Base-by-base conservation (phyloP, 495 filamentous ascomycete genomes). In the Trichoderma gamsii region DNA sequence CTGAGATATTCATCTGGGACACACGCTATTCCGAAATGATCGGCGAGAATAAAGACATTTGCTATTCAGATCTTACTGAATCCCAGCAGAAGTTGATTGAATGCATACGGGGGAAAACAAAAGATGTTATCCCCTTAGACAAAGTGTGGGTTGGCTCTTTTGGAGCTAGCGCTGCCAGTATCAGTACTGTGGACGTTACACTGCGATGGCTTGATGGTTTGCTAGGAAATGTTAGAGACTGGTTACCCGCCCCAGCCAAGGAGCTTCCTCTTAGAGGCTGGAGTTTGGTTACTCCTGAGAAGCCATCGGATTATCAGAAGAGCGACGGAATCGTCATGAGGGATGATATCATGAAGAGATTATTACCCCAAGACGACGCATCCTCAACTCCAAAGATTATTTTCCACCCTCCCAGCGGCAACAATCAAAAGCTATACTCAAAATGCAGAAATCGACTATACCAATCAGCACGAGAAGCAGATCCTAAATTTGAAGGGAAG, bases 1-100 rank as follows among this genome's bases (percentile, higher is more conserved):
- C 74, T 15, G 80, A 83, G 66, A 49, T 83, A n/a, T 77, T 83
- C 52, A 79, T 83, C 67, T 83, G 81, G 81, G 81, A 83, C 68
- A 61, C 74, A 11, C 65, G 71, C 1, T 76, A 74, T 15, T 46
- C 41, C 0, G 68, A 71, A 1, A 75, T 71, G 29, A 74, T 71
- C 52, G 68, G 72, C 0, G 29, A 67, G 18, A 44, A 41, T 16
- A 44, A 67, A 6, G 18, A 7, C 0, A 65, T 68, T 0, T 52
- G 51, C 0, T 73, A 75, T 16, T 67, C 68, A 4, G 76, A 75
- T 15, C 73, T 83, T 15, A 67, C 74, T n/a, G 69, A 74, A 38
- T 78, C 80, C 73, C 81, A 83, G 65, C 77, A 74, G 16, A 69
- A 70, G 27, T 51, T 81, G n/a, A 72, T 82, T 32, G 63, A 76